Percentiles rank a stretch among this genome's conserved stretches.
These are phyloP conservation scores for Aspergillus homomorphus DNA, from an alignment of 495 filamentous ascomycete genomes.

Conservation along the genomic window DNA sequence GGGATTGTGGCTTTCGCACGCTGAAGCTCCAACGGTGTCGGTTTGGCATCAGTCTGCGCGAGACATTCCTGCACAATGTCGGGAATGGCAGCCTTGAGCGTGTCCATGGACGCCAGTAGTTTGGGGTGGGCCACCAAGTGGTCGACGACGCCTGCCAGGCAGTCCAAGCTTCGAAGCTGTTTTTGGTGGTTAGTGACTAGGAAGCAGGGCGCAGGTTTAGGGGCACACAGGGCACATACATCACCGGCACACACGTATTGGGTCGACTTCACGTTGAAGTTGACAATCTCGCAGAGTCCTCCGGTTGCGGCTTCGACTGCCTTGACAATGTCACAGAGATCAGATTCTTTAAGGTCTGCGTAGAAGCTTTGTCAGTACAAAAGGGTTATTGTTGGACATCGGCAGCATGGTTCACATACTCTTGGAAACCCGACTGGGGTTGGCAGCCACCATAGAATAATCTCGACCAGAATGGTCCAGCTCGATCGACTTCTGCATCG, in stretches of 20 bases:
- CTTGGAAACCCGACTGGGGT: conserved; percentile 3
- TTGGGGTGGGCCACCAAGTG: not conserved
- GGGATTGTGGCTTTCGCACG: conserved; percentile 5
- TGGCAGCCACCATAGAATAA: conserved; percentile 6
- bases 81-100: not conserved
- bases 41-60: not conserved
- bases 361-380: not conserved
- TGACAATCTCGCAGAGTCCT: conserved; percentile 7
- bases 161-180: not conserved
- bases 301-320: not conserved
- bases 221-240: not conserved
- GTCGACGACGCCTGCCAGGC: not conserved
- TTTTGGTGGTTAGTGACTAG: not conserved
- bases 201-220: not conserved
- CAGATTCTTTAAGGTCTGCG: conserved; percentile 3
- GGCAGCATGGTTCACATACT: not conserved
- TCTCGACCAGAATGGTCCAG: not conserved
- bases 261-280: conserved; percentile 2
- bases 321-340: conserved; percentile 1
- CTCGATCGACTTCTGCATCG: conserved; percentile 7
- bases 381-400: too few relatives aligned
- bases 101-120: not conserved
- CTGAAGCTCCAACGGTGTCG: not conserved
- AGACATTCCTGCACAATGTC: not conserved
- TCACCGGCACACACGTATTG: conserved; percentile 11